Conservation (phyloP, 305 asterid species). For the Fraxinus baroniana region DNA sequence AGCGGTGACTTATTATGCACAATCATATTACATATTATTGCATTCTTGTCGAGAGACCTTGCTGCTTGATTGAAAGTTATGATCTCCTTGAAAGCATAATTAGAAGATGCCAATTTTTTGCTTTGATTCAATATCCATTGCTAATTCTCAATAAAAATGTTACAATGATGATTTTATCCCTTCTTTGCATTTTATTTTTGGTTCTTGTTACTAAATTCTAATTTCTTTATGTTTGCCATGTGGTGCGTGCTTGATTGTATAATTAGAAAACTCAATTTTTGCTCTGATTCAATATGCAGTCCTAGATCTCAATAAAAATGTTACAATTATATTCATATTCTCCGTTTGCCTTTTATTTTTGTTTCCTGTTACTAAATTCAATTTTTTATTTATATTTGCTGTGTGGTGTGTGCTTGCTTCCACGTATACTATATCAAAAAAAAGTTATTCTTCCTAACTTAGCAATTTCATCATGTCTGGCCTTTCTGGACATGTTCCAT, state of each 20-base stretch:
- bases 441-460: not conserved
- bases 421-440: not conserved
- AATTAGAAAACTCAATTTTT: not conserved
- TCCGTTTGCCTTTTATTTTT: not conserved
- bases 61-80: not conserved
- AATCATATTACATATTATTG: not conserved
- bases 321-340: not conserved
- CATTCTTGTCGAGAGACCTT: not conserved
- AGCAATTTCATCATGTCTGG: not conserved
- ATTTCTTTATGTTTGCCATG: not conserved
- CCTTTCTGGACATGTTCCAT: not conserved
- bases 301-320: not conserved
- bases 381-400: not conserved
- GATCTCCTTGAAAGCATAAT: not conserved
- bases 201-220: not conserved
- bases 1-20: not conserved
- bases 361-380: not conserved
- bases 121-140: not conserved
- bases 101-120: not conserved
- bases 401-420: not conserved
- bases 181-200: not conserved
- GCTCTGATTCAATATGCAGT: not conserved
- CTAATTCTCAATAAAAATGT: not conserved
- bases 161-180: not conserved
- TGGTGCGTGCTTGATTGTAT: slow-evolving; percentile 2